phyloP scores from a whole-genome alignment of 148 eudicot genomes.

The Hydrangea macrophylla region DNA sequence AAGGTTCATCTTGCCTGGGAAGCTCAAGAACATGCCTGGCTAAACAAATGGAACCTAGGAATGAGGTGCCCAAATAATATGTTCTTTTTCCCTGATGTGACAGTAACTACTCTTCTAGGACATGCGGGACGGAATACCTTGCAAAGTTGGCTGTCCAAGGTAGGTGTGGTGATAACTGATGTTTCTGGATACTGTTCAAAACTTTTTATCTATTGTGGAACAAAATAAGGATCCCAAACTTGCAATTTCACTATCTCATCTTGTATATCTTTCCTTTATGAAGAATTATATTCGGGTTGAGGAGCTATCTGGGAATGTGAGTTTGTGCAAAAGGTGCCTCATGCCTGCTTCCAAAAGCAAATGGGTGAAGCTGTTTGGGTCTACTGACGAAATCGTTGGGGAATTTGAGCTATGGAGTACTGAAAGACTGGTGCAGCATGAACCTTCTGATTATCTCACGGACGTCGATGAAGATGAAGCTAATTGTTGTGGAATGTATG shows the following conservation, averaged over 20 bases:
- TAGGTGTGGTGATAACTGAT: conserved; percentile 1
- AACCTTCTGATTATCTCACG: no score
- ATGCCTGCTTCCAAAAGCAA: conserved; percentile 27
- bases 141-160: conserved; percentile 13
- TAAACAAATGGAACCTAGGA: conserved; percentile 37
- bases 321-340: not conserved
- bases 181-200: conserved; percentile 13
- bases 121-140: not conserved
- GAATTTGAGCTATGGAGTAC: not conserved
- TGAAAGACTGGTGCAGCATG: no score
- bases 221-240: conserved; percentile 6
- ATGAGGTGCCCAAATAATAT: conserved; percentile 18
- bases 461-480: no score
- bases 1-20: conserved; percentile 6
- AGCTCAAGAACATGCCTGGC: conserved; percentile 27
- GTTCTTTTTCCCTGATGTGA: conserved; percentile 24
- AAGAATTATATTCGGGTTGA: conserved; percentile 16
- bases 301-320: conserved; percentile 13
- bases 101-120: conserved; percentile 7
- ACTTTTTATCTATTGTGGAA: conserved; percentile 3
- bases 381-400: conserved; percentile 13
- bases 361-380: conserved; percentile 31
- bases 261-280: conserved; percentile 21
- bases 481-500: conserved; percentile 15
- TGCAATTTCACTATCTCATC: conserved; percentile 24